Base-by-base conservation (phyloP, 768 basidiomycete genomes). In the Lentinula raphanica region DNA sequence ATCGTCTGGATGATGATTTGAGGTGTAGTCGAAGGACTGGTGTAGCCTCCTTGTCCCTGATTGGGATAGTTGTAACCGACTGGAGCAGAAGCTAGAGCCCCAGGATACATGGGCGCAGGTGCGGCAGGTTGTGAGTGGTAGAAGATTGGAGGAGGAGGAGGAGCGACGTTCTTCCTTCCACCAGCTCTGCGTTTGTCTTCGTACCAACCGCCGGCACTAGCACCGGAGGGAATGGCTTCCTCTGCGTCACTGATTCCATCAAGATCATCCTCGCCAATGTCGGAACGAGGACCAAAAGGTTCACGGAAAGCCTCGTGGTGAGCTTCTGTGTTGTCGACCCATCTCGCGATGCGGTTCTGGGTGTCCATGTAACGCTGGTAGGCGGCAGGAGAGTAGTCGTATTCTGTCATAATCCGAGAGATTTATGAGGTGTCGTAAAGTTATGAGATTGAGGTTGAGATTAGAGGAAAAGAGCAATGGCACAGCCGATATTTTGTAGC, bases 391-490 rank as follows among this genome's bases (percentile, higher is more conserved):
- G 76, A 77, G 63, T 72, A 76, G 68, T 77, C 76, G 69, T 77
- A 78, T 64, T 78, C 76, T 9, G 76, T 78, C 76, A 77, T 77
- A 35, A 48, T 54, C n/a, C n/a, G n/a, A n/a, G n/a, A n/a, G n/a
- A n/a, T n/a, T n/a, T n/a, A n/a, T n/a, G n/a, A n/a, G n/a, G n/a
- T n/a, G n/a, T 15, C 13, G 25, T 55, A 19, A 40, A 50, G 27
- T 45, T n/a, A 28, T 27, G 21, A 35, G n/a, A 5, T 50, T 32
- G 49, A 21, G 11, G 29, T 17, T 12, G 9, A 8, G 13, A 35
- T 50, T 17, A 11, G 29, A 35, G 49, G 15, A 15, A 28, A 28
- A 49, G 9, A n/a, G 23, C 13, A 49, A 32, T 28, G 48, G 48
- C 27, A 28, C 48, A 28, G 31, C 48, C 48, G 12, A 23, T 21